phyloP scores from a whole-genome alignment of 2,329 filamentous ascomycete genomes.

The Colletotrichum incanum region DNA sequence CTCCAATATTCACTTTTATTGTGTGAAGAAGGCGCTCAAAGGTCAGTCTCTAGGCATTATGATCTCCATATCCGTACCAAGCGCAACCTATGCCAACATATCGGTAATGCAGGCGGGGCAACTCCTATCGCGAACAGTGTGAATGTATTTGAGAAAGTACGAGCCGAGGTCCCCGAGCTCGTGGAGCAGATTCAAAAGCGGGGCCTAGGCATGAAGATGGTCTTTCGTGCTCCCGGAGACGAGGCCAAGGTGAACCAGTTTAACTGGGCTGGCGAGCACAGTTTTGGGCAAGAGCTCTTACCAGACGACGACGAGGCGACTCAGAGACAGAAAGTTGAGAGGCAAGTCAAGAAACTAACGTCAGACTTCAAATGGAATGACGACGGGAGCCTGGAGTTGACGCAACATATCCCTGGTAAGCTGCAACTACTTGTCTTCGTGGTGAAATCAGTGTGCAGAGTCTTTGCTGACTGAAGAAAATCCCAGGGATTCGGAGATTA shows the following conservation, averaged over 20 bases:
- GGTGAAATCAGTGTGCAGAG: neutral
- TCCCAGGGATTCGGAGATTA: constrained; percentile 30
- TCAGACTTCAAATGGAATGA: constrained; percentile 40
- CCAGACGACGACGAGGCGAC: constrained; percentile 40
- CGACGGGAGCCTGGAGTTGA: constrained; percentile 41
- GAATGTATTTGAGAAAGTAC: constrained; percentile 39
- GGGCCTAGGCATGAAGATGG: constrained; percentile 45
- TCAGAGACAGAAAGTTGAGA: constrained; percentile 35
- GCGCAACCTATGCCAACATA: neutral
- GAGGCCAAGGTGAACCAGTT: constrained; percentile 44
- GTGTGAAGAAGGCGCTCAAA: constrained; percentile 40
- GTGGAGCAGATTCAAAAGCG: constrained; percentile 40
- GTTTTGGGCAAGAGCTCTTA: constrained; percentile 51
- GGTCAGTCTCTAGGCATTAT: neutral
- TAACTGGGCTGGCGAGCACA: constrained; percentile 43
- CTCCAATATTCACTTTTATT: constrained; percentile 44
- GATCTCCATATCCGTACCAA: neutral
- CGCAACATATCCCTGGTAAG: constrained; percentile 43
- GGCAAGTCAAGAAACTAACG: constrained; percentile 41
- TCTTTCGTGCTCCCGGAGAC: constrained; percentile 43
- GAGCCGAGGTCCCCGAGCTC: constrained; percentile 42
- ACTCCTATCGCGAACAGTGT: constrained; percentile 41
- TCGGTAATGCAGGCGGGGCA: constrained; percentile 27
- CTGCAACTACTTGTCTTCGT: neutral
- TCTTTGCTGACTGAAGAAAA: neutral